These are phyloP conservation scores for Fusarium humuli DNA, from an alignment of 2,329 filamentous ascomycete species.

Conservation along the genomic window DNA sequence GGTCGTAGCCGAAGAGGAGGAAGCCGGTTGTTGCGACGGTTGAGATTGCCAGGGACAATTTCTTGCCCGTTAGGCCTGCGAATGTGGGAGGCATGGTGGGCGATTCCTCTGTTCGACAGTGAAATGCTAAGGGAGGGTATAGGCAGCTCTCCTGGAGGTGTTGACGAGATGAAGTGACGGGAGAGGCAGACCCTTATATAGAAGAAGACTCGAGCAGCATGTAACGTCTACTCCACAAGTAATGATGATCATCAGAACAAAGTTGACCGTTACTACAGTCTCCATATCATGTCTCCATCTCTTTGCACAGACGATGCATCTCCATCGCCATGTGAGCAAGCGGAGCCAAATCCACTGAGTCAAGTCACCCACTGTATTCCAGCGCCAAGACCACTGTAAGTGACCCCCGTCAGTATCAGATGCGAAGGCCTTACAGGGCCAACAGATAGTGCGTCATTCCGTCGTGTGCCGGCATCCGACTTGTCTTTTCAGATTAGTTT, in stretches of 20 bases:
- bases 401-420: background rate
- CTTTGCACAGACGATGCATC: background rate
- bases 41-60: slow-evolving; percentile 68
- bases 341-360: slow-evolving; percentile 24
- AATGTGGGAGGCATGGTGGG: slow-evolving; percentile 63
- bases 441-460: slow-evolving; percentile 37
- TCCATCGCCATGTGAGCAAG: slow-evolving; percentile 12
- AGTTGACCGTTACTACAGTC: slow-evolving; percentile 19
- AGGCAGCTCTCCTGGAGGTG: slow-evolving; percentile 34
- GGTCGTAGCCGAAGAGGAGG: slow-evolving; percentile 70
- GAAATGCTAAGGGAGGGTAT: background rate
- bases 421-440: slow-evolving; percentile 13
- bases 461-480: slow-evolving; percentile 38
- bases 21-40: slow-evolving; percentile 74
- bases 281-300: slow-evolving; percentile 3
- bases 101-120: background rate
- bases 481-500: slow-evolving; percentile 18
- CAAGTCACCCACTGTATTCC: slow-evolving; percentile 1
- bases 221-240: slow-evolving; percentile 16
- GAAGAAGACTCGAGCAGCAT: background rate
- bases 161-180: background rate
- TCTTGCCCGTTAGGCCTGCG: slow-evolving; percentile 69
- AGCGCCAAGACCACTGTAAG: background rate
- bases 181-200: slow-evolving; percentile 28
- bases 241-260: slow-evolving; percentile 38